Percentiles rank a stretch among this genome's conserved stretches.
These are phyloP conservation scores for Sporothrix inflata DNA, from an alignment of 2,329 filamentous ascomycete species.

Conservation along the genomic window DNA sequence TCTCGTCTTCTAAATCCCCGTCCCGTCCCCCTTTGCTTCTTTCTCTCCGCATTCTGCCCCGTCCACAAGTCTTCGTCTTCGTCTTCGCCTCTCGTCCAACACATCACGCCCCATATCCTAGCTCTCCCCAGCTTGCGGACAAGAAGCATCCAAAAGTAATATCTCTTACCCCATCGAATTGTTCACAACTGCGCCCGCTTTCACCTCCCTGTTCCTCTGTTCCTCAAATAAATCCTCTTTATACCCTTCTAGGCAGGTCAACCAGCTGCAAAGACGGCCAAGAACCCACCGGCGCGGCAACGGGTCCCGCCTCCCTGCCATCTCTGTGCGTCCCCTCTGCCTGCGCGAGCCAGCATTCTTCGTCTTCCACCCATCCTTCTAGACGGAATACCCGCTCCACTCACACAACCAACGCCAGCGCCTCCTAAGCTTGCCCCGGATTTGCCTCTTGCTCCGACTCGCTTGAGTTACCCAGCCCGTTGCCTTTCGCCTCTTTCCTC, in stretches of 20 bases:
- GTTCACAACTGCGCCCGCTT: neutral
- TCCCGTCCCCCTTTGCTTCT: neutral
- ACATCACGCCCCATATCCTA: no score
- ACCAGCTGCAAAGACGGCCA: neutral
- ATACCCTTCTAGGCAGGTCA: slow-evolving; percentile 25
- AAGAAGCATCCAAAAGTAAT: neutral
- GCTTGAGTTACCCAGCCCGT: neutral
- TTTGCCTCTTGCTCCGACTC: slow-evolving; percentile 21
- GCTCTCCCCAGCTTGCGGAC: no score
- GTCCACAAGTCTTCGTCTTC: slow-evolving; percentile 7
- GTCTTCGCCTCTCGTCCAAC: no score
- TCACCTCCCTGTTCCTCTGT: neutral
- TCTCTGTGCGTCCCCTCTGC: neutral
- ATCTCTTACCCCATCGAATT: slow-evolving; percentile 12
- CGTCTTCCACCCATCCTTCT: slow-evolving; percentile 19
- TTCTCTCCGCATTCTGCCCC: neutral
- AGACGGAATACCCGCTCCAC: slow-evolving; percentile 7
- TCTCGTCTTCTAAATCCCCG: neutral
- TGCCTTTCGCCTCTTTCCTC: slow-evolving; percentile 5
- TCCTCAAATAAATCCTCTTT: slow-evolving; percentile 11
- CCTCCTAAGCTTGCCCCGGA: slow-evolving; percentile 24
- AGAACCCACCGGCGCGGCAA: slow-evolving; percentile 7
- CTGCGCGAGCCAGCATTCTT: slow-evolving; percentile 7
- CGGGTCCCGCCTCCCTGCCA: slow-evolving; percentile 18
- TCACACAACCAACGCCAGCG: neutral